A percentile compares a stretch with the other conserved stretches of the same genome.
These are phyloP conservation scores for Albatrellus sp. DNA, from an alignment of 1,284 basidiomycete genomes.

Conservation along the genomic window DNA sequence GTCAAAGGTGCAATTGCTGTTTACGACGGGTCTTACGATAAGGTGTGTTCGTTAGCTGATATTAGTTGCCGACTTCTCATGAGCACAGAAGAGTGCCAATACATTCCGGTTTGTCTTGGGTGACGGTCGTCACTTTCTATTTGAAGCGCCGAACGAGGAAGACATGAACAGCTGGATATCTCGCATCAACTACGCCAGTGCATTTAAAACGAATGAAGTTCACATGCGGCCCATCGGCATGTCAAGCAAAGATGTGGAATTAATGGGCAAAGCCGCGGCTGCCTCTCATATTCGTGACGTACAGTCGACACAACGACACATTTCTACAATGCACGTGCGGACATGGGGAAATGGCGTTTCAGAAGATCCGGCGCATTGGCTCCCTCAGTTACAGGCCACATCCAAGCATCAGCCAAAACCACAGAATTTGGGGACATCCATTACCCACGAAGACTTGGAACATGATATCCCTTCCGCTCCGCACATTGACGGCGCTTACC, in stretches of 20 bases:
- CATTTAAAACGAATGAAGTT: slow-evolving; percentile 82
- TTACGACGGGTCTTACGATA: slow-evolving; percentile 65
- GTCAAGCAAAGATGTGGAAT: slow-evolving; percentile 56
- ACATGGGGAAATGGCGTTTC: slow-evolving; percentile 29
- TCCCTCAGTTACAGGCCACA: slow-evolving; percentile 5
- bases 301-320: slow-evolving; percentile 23
- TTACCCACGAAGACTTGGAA: slow-evolving; percentile 22
- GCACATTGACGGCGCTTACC: slow-evolving; percentile 40
- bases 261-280: slow-evolving; percentile 76
- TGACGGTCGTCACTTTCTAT: slow-evolving; percentile 70
- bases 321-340: slow-evolving; percentile 24
- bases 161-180: slow-evolving; percentile 91
- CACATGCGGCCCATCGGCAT: slow-evolving; percentile 69
- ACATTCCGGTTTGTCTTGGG: slow-evolving; percentile 74
- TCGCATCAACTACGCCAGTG: slow-evolving; percentile 88
- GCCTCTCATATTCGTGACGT: slow-evolving; percentile 66
- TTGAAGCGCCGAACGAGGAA: slow-evolving; percentile 61
- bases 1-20: slow-evolving; percentile 73
- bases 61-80: slow-evolving; percentile 3
- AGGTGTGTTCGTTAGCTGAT: slow-evolving; percentile 30
- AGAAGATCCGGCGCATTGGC: slow-evolving; percentile 11
- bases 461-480: slow-evolving; percentile 30
- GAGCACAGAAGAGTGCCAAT: slow-evolving; percentile 38
- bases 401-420: slow-evolving; percentile 5
- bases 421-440: slow-evolving; percentile 19